Base-by-base conservation (phyloP, 805 yeast species). In the Hermanozyma aechmeae region DNA sequence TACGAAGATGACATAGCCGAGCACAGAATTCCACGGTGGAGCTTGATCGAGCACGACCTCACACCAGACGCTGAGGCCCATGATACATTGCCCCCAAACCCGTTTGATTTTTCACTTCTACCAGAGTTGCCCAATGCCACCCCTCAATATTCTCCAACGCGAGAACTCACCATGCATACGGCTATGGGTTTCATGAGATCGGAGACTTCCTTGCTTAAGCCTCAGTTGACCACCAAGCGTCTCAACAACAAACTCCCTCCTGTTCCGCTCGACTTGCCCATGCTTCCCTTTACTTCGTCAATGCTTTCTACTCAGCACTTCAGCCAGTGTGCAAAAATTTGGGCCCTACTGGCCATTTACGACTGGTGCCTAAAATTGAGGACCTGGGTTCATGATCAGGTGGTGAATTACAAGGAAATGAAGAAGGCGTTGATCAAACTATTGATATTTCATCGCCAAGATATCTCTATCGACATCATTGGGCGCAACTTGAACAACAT, bases 221-320 rank as follows among this genome's bases (percentile, higher is more conserved):
- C 6, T 25, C 33, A 7, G 18, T 24, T 3, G 30, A 15, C 9
- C 30, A 26, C 30, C 33, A 14, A n/a, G 32, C 16, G 12, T 30
- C 27, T 16, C 36, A 42, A 42, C 15, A 50, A 43, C 8, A 42
- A 31, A 4, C 44, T 65, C 8, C 73, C 73, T 0, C 63, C 65
- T 0, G 51, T 64, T 2, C 72, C 73, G 4, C 41, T 67, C 4
- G 63, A 60, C 25, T 41, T 73, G 13, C 82, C 83, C 0, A 61
- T 67, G 25, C 56, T 75, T 6, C 80, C 80, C 3, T 76, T 76
- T 37, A 51, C 71, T 3, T 65, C 79, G 0, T 60, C 68, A 9
- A 51, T 65, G 0, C 46, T 76, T 21, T 61, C 58, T 11, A 61
- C 62, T 13, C 51, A 56, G n/a, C 78, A 75, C 36, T 61, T 73